Evolutionary conservation across 2,329 filamentous ascomycete species (phyloP).

Genomic region (Ophiostoma populinum): DNA sequence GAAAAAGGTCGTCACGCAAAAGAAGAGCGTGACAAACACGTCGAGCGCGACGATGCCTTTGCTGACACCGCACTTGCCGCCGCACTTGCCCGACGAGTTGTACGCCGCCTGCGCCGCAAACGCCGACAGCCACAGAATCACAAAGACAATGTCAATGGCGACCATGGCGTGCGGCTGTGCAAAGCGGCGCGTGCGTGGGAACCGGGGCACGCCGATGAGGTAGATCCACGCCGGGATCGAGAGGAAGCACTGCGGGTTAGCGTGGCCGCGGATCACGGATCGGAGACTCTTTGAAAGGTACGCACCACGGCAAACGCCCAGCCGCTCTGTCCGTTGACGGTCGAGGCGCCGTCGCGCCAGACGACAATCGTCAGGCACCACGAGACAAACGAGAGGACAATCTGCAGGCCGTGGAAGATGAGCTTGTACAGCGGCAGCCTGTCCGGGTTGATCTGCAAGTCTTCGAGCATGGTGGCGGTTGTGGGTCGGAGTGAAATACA

Average conservation of each 20-base stretch:
- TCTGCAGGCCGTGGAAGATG: conserved; percentile 37
- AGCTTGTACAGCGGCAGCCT: conserved; percentile 39
- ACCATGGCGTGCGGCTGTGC: conserved; percentile 47
- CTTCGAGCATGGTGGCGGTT: conserved; percentile 22
- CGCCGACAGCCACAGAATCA: conserved; percentile 47
- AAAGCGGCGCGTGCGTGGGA: conserved; percentile 40
- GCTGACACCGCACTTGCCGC: conserved; percentile 38
- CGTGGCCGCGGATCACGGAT: not conserved
- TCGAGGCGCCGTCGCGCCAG: conserved; percentile 30
- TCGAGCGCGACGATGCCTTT: conserved; percentile 45
- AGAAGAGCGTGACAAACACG: conserved; percentile 36
- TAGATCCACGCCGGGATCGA: conserved; percentile 47
- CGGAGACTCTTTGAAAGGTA: conserved; percentile 6
- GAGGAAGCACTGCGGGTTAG: conserved; percentile 39
- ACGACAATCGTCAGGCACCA: conserved; percentile 44
- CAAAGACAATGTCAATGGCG: conserved; percentile 37
- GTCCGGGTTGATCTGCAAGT: conserved; percentile 35
- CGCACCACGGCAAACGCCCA: conserved; percentile 49
- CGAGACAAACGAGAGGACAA: conserved; percentile 33
- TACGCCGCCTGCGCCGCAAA: conserved; percentile 49
- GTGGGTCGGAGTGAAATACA: too few species aligned
- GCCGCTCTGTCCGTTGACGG: conserved; percentile 38
- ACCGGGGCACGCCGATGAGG: conserved; percentile 46
- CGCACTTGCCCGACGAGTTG: conserved; percentile 38
- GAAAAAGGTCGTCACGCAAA: conserved; percentile 32